Evolutionary conservation across 2,329 filamentous ascomycete genomes (phyloP).

Genomic region (Aspergillus tubingensis): DNA sequence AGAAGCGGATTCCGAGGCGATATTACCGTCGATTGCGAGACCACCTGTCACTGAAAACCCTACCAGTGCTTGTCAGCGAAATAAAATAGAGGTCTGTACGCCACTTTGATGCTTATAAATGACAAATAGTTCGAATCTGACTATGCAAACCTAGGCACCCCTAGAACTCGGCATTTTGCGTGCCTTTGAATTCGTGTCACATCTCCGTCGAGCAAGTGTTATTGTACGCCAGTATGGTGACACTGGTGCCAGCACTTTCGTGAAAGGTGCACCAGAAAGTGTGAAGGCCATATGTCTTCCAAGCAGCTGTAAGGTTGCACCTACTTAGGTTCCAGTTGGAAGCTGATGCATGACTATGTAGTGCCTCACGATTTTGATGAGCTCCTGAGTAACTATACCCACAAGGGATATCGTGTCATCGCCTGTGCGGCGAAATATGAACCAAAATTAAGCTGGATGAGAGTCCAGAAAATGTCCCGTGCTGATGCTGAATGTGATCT

Average conservation of each 20-base stretch:
- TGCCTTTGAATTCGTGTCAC: constrained; percentile 91
- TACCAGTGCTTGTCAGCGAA: constrained; percentile 47
- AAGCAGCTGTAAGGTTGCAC: constrained; percentile 66
- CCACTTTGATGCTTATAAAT: neutral
- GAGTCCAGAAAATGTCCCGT: constrained; percentile 90
- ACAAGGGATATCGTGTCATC: constrained; percentile 94
- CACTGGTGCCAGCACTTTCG: constrained; percentile 81
- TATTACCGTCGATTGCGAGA: constrained; percentile 76
- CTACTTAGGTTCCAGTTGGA: neutral
- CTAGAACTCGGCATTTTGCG: constrained; percentile 89
- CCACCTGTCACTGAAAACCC: constrained; percentile 65
- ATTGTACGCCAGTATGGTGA: constrained; percentile 86
- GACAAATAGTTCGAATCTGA: neutral
- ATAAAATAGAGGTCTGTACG: constrained; percentile 24
- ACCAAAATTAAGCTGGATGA: constrained; percentile 86
- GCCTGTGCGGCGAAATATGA: constrained; percentile 90
- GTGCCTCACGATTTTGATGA: constrained; percentile 90
- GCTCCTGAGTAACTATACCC: constrained; percentile 84
- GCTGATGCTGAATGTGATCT: constrained; percentile 79
- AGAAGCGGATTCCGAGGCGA: constrained; percentile 69
- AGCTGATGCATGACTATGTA: constrained; percentile 31
- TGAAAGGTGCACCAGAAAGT: constrained; percentile 94
- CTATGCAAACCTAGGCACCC: constrained; percentile 37
- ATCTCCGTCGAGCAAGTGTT: constrained; percentile 88
- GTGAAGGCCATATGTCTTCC: constrained; percentile 90